Evolutionary conservation across 306 rosid genomes (phyloP).

Genomic region (Quercus mongolica): DNA sequence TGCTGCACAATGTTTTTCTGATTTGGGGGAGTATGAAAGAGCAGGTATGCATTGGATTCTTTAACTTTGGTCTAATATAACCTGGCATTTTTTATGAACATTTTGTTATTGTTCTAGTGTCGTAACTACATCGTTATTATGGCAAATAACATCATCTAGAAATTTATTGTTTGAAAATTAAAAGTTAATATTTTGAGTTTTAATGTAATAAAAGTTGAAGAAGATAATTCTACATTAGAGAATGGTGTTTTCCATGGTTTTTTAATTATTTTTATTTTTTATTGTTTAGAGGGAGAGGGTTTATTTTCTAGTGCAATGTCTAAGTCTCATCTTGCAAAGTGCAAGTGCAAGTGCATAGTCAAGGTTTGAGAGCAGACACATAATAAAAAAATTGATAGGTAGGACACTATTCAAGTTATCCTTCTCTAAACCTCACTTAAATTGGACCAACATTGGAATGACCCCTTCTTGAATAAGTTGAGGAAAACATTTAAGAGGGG

Average conservation of each 20-base stretch:
- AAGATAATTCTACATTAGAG: neutral
- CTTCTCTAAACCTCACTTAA: too few relatives aligned
- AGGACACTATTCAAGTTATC: too few relatives aligned
- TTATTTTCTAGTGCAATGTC: too few relatives aligned
- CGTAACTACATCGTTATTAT: neutral
- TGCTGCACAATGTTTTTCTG: conserved; percentile 67
- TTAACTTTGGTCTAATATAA: neutral
- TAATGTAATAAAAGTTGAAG: neutral
- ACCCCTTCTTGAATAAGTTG: too few relatives aligned
- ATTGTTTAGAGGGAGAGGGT: too few relatives aligned
- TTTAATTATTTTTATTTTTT: neutral
- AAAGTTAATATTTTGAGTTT: neutral
- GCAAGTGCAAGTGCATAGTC: too few relatives aligned
- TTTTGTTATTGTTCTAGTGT: neutral
- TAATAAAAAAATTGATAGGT: too few relatives aligned
- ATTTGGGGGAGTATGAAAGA: conserved; percentile 59
- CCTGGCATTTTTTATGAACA: neutral
- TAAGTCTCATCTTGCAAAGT: too few relatives aligned
- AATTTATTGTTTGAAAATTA: neutral
- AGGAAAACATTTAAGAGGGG: too few relatives aligned
- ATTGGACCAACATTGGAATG: too few relatives aligned
- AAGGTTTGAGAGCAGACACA: too few relatives aligned
- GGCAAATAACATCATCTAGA: neutral
- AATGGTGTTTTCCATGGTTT: neutral
- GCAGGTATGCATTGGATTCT: conserved; percentile 45